Conservation (phyloP, 176 grass and related monocot species). For the Oryza brachyantha region DNA sequence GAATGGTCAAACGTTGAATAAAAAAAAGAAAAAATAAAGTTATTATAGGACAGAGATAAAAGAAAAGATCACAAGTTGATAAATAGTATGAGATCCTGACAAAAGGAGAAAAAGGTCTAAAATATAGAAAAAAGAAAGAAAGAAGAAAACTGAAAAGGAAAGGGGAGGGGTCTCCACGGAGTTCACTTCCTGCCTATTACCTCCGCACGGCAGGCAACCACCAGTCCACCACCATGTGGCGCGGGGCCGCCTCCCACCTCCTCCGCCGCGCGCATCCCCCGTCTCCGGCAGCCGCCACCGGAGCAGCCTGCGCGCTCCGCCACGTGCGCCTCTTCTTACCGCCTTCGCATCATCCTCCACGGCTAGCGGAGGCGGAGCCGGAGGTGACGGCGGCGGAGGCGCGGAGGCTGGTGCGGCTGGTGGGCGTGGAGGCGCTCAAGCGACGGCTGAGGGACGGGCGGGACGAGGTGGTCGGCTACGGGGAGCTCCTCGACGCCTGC, state of each 20-base stretch:
- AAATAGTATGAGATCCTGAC: not conserved
- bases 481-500: constrained; percentile 55
- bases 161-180: not conserved
- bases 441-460: constrained; percentile 33
- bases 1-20: too few relatives aligned
- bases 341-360: not conserved
- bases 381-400: constrained; percentile 31
- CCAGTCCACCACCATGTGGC: not conserved
- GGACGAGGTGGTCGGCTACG: constrained; percentile 49
- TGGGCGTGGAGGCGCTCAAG: constrained; percentile 40
- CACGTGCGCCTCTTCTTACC: not conserved
- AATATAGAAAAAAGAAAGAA: not conserved
- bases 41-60: too few relatives aligned
- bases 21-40: too few relatives aligned
- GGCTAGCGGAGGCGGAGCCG: not conserved
- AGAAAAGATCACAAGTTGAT: too few relatives aligned
- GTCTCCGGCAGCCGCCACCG: not conserved
- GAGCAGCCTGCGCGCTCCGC: not conserved
- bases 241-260: not conserved
- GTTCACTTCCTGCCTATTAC: not conserved
- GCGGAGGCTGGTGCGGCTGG: constrained; percentile 43
- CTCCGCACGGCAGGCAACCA: not conserved
- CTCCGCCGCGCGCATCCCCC: not conserved
- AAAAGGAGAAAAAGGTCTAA: not conserved
- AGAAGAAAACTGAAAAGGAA: not conserved